A percentile compares a stretch with the other conserved stretches of the same genome.
phyloP scores from a whole-genome alignment of 495 filamentous ascomycete species.

The Neurospora terricola region DNA sequence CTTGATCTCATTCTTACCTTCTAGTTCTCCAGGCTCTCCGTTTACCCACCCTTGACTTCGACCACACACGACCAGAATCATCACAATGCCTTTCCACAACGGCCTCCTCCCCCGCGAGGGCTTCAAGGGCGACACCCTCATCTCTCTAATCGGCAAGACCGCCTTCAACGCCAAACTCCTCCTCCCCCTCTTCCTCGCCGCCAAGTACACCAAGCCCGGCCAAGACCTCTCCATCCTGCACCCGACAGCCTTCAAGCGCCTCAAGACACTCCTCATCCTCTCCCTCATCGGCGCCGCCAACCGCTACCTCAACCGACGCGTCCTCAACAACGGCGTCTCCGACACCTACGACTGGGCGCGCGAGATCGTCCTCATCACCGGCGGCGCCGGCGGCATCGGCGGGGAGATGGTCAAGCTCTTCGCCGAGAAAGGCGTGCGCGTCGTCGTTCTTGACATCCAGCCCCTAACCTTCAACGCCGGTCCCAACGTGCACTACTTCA shows the following conservation, averaged over 20 bases:
- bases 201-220: slow-evolving; percentile 50
- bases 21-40: background rate
- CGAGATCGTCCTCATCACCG: slow-evolving; percentile 64
- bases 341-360: slow-evolving; percentile 58
- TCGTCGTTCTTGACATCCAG: slow-evolving; percentile 62
- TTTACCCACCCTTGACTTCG: background rate
- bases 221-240: slow-evolving; percentile 38
- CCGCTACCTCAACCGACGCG: slow-evolving; percentile 39
- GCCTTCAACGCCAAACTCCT: slow-evolving; percentile 51
- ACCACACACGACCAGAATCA: background rate
- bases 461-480: slow-evolving; percentile 44
- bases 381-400: slow-evolving; percentile 62
- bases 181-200: slow-evolving; percentile 47
- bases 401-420: slow-evolving; percentile 49
- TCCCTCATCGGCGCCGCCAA: slow-evolving; percentile 39
- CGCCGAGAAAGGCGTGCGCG: slow-evolving; percentile 46
- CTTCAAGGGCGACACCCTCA: slow-evolving; percentile 50
- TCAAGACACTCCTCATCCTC: slow-evolving; percentile 39
- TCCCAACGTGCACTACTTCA: slow-evolving; percentile 47
- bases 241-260: slow-evolving; percentile 34
- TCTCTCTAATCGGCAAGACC: slow-evolving; percentile 43
- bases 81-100: slow-evolving; percentile 38
- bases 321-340: slow-evolving; percentile 49
- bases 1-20: background rate
- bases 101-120: slow-evolving; percentile 44